These are phyloP conservation scores for Malus domestica DNA, from an alignment of 306 rosid species.

Conservation along the genomic window DNA sequence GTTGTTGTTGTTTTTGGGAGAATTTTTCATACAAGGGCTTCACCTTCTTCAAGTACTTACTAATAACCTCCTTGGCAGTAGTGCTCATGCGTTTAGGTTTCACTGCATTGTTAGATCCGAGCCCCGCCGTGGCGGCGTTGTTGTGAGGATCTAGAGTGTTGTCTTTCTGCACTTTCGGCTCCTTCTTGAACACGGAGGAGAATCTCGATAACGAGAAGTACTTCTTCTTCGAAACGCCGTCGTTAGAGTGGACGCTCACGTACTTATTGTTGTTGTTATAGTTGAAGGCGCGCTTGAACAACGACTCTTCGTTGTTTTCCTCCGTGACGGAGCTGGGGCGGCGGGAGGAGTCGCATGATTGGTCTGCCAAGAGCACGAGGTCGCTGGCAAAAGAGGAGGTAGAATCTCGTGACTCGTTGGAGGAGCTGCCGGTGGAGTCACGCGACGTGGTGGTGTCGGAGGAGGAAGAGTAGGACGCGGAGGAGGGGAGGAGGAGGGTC, in stretches of 20 bases:
- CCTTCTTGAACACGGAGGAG: constrained; percentile 70
- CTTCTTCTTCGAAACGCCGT: constrained; percentile 27
- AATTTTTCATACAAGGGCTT: constrained; percentile 73
- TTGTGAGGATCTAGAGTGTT: neutral
- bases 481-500: constrained; percentile 60
- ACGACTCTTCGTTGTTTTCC: constrained; percentile 28
- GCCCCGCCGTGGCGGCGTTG: neutral
- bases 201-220: constrained; percentile 71
- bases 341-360: constrained; percentile 59
- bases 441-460: constrained; percentile 53
- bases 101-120: constrained; percentile 32
- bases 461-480: constrained; percentile 38
- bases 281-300: constrained; percentile 34
- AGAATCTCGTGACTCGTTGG: constrained; percentile 39
- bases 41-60: constrained; percentile 74
- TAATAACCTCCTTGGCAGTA: constrained; percentile 66
- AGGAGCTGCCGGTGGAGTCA: constrained; percentile 64
- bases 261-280: constrained; percentile 2
- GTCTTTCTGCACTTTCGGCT: constrained; percentile 1
- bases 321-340: constrained; percentile 68
- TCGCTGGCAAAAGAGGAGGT: constrained; percentile 53
- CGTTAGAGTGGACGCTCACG: neutral
- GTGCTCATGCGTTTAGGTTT: constrained; percentile 51
- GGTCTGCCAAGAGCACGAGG: constrained; percentile 38
- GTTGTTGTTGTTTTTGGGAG: constrained; percentile 35